Base-by-base conservation (phyloP, 2,329 filamentous ascomycete genomes). In the Gnomoniopsis smithogilvyi region DNA sequence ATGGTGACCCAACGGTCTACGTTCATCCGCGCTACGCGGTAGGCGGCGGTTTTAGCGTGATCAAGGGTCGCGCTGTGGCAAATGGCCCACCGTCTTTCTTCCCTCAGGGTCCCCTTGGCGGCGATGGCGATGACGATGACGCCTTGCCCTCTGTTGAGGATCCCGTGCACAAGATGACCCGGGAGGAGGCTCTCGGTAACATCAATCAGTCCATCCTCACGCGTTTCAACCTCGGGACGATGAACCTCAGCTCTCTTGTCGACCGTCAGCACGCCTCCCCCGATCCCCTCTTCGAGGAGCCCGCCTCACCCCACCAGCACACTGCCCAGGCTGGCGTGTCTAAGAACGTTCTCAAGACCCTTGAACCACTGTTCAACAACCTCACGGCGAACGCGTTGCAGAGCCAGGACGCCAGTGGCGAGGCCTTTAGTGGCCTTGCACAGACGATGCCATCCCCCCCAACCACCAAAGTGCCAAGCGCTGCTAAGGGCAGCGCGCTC, bases 161-260 rank as follows among this genome's bases (percentile, higher is more conserved):
- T 64, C 83, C 85, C 1, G 79, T 87, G 26, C 80, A 80, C 63
- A 88, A 88, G 74, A 84, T 88, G 64, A 84, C 86, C 69, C 81
- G 84, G 14, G 85, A 88, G 65, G 85, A 88, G 67, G 84, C 84
- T 0, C 80, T 89, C 45, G 82, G 80, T 69, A 88, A 87, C 71
- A 87, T 89, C 71, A 88, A 89, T 69, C 85, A 89, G 70, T 87
- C 86, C 64, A 83, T 89, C 2, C 75, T 88, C 36, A 85, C 86
- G 19, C 79, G 81, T 3, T 75, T 85, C 17, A 84, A 83, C 64
- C 73, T 84, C 2, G 79, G 79, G 43, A 76, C 75, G 30, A 76
- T 77, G 58, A 80, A 79, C 60, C 72, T 70, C 63, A 41, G 34
- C n/a, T n/a, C 54, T 1, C 45, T 45, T n/a, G 52, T 24, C 24